phyloP scores from a whole-genome alignment of 495 filamentous ascomycete genomes.

The Zalerion maritima region DNA sequence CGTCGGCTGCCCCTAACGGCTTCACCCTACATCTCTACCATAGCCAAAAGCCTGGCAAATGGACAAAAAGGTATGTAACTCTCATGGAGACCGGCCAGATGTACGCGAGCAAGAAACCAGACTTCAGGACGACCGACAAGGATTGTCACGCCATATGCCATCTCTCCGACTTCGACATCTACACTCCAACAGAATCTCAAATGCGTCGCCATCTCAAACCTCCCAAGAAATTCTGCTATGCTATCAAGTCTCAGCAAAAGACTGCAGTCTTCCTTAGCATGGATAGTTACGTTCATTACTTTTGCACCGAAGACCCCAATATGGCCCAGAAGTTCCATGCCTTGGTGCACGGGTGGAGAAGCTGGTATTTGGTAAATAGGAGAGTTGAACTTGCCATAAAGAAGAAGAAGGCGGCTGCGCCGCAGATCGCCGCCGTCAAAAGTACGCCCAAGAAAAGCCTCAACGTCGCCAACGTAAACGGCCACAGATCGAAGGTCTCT shows the following conservation, averaged over 20 bases:
- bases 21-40: conserved; percentile 60
- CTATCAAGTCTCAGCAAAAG: conserved; percentile 88
- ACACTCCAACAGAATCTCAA: conserved; percentile 52
- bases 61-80: conserved; percentile 75
- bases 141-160: conserved; percentile 63
- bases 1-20: conserved; percentile 39
- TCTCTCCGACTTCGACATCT: conserved; percentile 88
- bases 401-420: conserved; percentile 11
- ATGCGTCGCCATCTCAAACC: conserved; percentile 49
- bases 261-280: conserved; percentile 67
- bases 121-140: conserved; percentile 35
- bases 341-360: conserved; percentile 65
- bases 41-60: conserved; percentile 63
- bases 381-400: conserved; percentile 9
- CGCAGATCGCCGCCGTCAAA: conserved; percentile 9
- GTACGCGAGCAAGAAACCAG: conserved; percentile 52
- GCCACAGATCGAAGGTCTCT: conserved; percentile 17
- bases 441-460: conserved; percentile 14
- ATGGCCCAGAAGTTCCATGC: conserved; percentile 53
- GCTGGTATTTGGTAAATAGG: conserved; percentile 69
- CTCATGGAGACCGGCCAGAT: conserved; percentile 65
- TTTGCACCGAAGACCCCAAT: conserved; percentile 57
- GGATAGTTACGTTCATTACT: conserved; percentile 82
- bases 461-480: conserved; percentile 17
- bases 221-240: conserved; percentile 69